These are phyloP conservation scores for Zychaea mexicana DNA, from an alignment of 371 early-diverging fungal genomes.

Conservation along the genomic window DNA sequence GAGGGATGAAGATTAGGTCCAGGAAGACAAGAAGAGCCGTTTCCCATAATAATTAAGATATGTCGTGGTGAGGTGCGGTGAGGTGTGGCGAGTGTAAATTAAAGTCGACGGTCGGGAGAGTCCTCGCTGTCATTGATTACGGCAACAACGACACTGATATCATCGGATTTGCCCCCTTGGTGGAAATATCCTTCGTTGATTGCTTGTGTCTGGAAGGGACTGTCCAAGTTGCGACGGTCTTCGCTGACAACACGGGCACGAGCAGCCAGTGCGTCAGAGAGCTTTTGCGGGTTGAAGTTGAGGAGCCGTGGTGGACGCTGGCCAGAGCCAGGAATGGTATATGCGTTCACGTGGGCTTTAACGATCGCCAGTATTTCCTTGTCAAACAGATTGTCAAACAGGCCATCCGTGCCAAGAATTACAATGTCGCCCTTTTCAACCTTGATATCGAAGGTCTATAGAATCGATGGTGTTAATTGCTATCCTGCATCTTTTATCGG, in stretches of 20 bases:
- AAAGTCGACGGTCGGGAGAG: conserved; percentile 48
- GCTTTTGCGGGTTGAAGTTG: conserved; percentile 69
- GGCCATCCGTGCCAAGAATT: conserved; percentile 77
- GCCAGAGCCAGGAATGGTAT: conserved; percentile 59
- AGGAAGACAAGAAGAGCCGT: no score
- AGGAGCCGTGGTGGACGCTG: conserved; percentile 24
- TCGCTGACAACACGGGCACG: conserved; percentile 81
- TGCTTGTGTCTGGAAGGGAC: conserved; percentile 87
- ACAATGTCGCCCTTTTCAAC: conserved; percentile 80
- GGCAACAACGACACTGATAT: conserved; percentile 80
- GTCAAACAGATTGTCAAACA: conserved; percentile 86
- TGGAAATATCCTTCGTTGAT: conserved; percentile 76
- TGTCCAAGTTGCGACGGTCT: conserved; percentile 69
- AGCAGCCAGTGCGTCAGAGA: conserved; percentile 77
- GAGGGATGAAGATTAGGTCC: no score
- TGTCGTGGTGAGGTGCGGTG: neutral
- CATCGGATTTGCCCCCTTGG: conserved; percentile 84
- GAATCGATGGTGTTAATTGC: neutral
- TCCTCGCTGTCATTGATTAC: conserved; percentile 68
- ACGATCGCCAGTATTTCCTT: conserved; percentile 80
- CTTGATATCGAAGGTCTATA: conserved; percentile 67
- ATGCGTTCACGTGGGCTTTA: conserved; percentile 53
- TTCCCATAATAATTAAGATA: no score
- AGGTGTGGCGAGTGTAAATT: neutral
- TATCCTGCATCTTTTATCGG: neutral